Evolutionary conservation across 139 green algal genomes (phyloP), one percentile per base, ranked within the genome.

Genomic region (Ettlia oleoabundans): DNA sequence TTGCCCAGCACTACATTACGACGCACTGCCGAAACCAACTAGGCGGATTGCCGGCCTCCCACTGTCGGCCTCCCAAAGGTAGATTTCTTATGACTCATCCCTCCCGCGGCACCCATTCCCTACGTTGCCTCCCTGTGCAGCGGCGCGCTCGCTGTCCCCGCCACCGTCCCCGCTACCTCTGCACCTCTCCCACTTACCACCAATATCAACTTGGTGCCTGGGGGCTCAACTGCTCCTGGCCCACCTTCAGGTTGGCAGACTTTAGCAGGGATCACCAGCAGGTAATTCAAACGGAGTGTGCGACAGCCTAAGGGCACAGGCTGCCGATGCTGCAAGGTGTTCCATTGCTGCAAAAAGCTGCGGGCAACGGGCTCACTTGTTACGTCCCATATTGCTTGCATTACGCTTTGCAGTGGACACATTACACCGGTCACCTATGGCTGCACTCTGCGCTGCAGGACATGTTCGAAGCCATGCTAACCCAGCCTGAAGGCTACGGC

Each of bases 221-320:
- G 51, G 61, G 35, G 6, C 33, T 69, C 3, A 33, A 41, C 53
- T 89, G 85, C 76, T 30, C 75, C 7, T 86, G 75, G 75, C 68
- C 85, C 21, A 30, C 28, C 7, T 68, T 78, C 18, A 55, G 68
- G 6, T 76, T 89, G 52, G 24, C 68, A 1, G 32, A 51, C 15
- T 86, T 85, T 32, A 76, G 81, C 37, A 78, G 71, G 35, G 85
- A 89, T 65, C 85, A 89, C 61, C 43, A 75, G 77, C 77, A 76
- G 77, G 77, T 71, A 26, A 24, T 55, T 66, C n/a, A n/a, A n/a
- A n/a, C n/a, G n/a, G n/a, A n/a, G n/a, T n/a, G n/a, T n/a, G n/a
- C n/a, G n/a, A n/a, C n/a, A n/a, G n/a, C n/a, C n/a, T n/a, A n/a
- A n/a, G n/a, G n/a, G n/a, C n/a, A n/a, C n/a, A n/a, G n/a, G n/a